Percentiles rank a stretch among this genome's conserved stretches.
These are phyloP conservation scores for Aspergillus conjunctus DNA, from an alignment of 495 filamentous ascomycete genomes.

Conservation along the genomic window DNA sequence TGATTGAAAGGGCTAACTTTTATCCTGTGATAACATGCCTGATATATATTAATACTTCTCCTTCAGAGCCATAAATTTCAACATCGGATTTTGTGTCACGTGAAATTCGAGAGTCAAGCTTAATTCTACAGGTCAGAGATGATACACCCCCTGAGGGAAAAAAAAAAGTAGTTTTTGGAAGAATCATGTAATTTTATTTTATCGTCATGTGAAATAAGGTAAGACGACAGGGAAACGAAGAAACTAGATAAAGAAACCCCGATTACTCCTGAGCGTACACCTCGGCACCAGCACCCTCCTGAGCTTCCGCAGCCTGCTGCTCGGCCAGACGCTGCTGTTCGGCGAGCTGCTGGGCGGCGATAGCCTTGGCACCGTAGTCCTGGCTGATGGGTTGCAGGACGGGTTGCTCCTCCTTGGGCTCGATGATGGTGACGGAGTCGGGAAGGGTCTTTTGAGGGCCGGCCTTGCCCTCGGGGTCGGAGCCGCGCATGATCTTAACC, in stretches of 20 bases:
- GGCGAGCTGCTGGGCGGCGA: constrained; percentile 80
- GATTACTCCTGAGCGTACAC: constrained; percentile 51
- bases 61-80: too few relatives aligned
- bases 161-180: constrained; percentile 29
- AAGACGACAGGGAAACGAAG: constrained; percentile 39
- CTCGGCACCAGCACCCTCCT: constrained; percentile 48
- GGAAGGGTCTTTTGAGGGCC: constrained; percentile 95
- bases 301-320: constrained; percentile 55
- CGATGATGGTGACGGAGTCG: constrained; percentile 98
- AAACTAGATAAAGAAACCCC: constrained; percentile 34
- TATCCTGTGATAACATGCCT: too few relatives aligned
- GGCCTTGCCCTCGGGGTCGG: constrained; percentile 98
- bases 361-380: constrained; percentile 97
- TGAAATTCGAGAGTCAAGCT: too few relatives aligned
- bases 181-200: constrained; percentile 48
- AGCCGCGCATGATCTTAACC: constrained; percentile 99
- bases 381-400: constrained; percentile 92
- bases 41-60: too few relatives aligned
- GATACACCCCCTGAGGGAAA: not conserved
- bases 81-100: too few relatives aligned
- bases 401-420: constrained; percentile 97
- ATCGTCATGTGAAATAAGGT: constrained; percentile 47
- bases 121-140: too few relatives aligned
- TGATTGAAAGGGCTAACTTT: too few relatives aligned
- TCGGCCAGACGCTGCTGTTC: constrained; percentile 70